A percentile compares a stretch with the other conserved stretches of the same genome.
phyloP scores from a whole-genome alignment of 345 rosid species.

The Iberis pinnata region DNA sequence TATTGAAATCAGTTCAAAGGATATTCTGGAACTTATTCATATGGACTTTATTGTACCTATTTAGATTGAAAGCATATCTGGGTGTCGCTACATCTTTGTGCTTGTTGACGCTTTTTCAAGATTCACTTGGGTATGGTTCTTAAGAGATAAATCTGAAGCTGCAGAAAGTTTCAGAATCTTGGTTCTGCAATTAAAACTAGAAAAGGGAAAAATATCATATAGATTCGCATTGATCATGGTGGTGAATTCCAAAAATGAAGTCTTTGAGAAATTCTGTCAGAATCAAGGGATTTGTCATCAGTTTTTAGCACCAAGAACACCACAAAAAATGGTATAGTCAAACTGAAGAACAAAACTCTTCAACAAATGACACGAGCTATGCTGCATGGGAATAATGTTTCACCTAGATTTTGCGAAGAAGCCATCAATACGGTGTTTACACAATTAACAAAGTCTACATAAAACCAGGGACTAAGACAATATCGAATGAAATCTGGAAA shows the following conservation, averaged over 20 bases:
- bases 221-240: neutral
- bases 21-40: neutral
- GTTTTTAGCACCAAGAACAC: neutral
- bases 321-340: neutral
- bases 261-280: neutral
- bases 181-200: neutral
- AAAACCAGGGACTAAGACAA: fast-evolving
- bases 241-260: neutral
- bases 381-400: neutral
- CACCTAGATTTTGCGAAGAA: neutral
- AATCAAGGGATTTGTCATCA: neutral
- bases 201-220: no score
- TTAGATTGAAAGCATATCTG: neutral
- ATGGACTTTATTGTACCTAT: neutral
- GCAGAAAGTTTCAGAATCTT: neutral
- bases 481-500: neutral
- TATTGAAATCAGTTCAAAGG: neutral
- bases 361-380: neutral
- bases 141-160: neutral
- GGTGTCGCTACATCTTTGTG: neutral
- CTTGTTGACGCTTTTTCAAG: neutral
- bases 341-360: neutral
- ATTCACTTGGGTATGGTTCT: neutral
- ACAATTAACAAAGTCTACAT: neutral
- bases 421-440: neutral